Evolutionary conservation across 495 filamentous ascomycete genomes (phyloP), one percentile per base, ranked within the genome.

Genomic region (Xylaria intraflava): DNA sequence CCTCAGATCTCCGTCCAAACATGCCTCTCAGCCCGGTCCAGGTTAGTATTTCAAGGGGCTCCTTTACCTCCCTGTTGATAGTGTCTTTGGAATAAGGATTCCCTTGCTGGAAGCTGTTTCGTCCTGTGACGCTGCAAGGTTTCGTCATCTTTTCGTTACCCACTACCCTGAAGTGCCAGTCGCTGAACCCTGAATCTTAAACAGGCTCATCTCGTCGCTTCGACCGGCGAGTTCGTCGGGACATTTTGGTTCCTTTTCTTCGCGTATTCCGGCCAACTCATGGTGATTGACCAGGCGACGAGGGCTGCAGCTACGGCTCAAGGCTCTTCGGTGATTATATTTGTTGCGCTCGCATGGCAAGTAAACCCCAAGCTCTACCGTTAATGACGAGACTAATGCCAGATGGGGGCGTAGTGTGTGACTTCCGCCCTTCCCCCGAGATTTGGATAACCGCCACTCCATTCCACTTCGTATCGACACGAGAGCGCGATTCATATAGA

Each of bases 181-280:
- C 17, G 10, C 35, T 38, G 16, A 38, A 16, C 35, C 5, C 35
- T 38, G 35, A n/a, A 17, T 38, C 35, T 8, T 19, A 19, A 19
- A 38, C 16, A 38, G 48, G 26, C 47, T 23, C 59, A 68, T 42
- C 51, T 75, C 24, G 65, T 73, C 1, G 70, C 70, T 5, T 63
- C 68, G 6, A 59, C 64, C 4, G 66, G 72, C 38, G 74, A 75
- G 53, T 75, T 74, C 46, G 66, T 72, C 44, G 77, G 77, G 42
- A 81, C 78, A 3, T 69, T 74, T 47, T 60, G 79, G 53, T 80
- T 79, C 59, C 68, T 80, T 24, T 80, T 72, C 63, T 74, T 80
- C 53, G 70, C 67, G 22, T 80, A 79, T 52, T 64, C 69, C 41
- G 68, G 63, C 44, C 65, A 65, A 11, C 56, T 69, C 43, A 66